Conservation (phyloP, 805 yeast genomes). For the Myxozyma melibiosi region DNA sequence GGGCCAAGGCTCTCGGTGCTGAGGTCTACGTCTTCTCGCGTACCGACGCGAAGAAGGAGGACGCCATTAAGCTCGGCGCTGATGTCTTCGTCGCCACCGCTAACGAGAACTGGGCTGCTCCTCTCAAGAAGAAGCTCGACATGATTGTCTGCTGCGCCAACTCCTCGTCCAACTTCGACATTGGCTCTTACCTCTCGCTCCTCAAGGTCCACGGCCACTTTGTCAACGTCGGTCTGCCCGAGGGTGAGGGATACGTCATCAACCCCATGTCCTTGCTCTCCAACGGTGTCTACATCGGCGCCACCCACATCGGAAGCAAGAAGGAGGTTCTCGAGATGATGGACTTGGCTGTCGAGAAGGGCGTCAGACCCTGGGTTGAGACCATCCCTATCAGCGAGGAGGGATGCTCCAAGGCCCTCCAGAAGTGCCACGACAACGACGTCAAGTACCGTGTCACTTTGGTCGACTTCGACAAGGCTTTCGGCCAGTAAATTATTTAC, state of each 20-base stretch:
- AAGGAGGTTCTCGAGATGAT: slow-evolving; percentile 67
- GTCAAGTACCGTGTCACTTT: slow-evolving; percentile 50
- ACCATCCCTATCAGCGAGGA: slow-evolving; percentile 44
- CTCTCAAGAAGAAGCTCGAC: slow-evolving; percentile 47
- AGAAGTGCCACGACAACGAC: slow-evolving; percentile 43
- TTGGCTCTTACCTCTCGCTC: slow-evolving; percentile 51
- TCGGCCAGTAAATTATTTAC: slow-evolving; percentile 29
- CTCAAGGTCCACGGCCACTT: slow-evolving; percentile 61
- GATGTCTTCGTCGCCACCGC: slow-evolving; percentile 54
- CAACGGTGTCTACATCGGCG: slow-evolving; percentile 52
- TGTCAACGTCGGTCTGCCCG: slow-evolving; percentile 68
- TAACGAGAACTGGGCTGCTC: slow-evolving; percentile 44
- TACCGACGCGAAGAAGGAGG: slow-evolving; percentile 51
- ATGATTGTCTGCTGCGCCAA: slow-evolving; percentile 57
- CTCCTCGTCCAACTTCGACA: slow-evolving; percentile 52
- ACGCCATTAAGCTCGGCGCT: slow-evolving; percentile 58
- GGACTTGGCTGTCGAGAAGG: slow-evolving; percentile 60
- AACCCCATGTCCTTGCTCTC: slow-evolving; percentile 25
- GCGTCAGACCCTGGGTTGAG: slow-evolving; percentile 37
- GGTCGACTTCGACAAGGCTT: slow-evolving; percentile 49
- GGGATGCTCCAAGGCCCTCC: slow-evolving; percentile 43
- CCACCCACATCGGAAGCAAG: slow-evolving; percentile 66
- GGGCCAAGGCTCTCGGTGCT: slow-evolving; percentile 63
- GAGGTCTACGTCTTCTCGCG: slow-evolving; percentile 60
- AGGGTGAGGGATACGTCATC: slow-evolving; percentile 31